These are phyloP conservation scores for Candida rishiriensis DNA, from an alignment of 805 yeast genomes.

Conservation along the genomic window DNA sequence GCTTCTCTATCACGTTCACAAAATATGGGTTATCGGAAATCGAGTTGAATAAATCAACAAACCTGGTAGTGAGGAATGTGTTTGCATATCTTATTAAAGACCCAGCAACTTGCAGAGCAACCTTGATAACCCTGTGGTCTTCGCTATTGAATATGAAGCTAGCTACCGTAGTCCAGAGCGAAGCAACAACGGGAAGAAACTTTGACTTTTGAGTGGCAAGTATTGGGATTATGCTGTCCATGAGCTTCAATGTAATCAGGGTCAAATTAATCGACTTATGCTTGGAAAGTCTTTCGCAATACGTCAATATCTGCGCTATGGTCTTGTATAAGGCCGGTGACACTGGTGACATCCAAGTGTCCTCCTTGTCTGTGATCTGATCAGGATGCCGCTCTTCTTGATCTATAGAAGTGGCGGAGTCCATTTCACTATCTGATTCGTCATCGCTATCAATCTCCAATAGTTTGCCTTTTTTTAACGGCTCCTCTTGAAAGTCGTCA, in stretches of 20 bases:
- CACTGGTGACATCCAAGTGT: slow-evolving; percentile 64
- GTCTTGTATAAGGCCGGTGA: slow-evolving; percentile 57
- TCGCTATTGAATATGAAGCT: slow-evolving; percentile 14
- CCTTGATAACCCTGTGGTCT: slow-evolving; percentile 28
- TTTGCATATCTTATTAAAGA: slow-evolving; percentile 35
- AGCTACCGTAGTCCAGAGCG: slow-evolving; percentile 46
- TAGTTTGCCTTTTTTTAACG: slow-evolving; percentile 18
- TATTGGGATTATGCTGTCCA: slow-evolving; percentile 42
- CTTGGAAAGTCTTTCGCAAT: slow-evolving; percentile 64
- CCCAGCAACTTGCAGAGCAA: slow-evolving; percentile 26
- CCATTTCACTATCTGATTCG: slow-evolving; percentile 34
- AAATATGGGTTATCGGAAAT: slow-evolving; percentile 7
- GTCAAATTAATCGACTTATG: slow-evolving; percentile 59
- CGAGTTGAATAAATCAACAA: slow-evolving; percentile 36
- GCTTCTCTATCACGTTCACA: slow-evolving; percentile 11
- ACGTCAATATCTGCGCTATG: slow-evolving; percentile 56
- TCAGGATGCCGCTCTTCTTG: slow-evolving; percentile 13
- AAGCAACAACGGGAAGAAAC: slow-evolving; percentile 47
- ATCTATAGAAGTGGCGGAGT: slow-evolving; percentile 24
- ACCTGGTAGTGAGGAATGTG: slow-evolving; percentile 42
- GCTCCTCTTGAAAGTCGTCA: slow-evolving; percentile 12
- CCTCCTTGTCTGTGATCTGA: slow-evolving; percentile 15
- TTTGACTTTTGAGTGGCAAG: slow-evolving; percentile 45
- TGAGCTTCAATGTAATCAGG: slow-evolving; percentile 50
- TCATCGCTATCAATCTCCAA: slow-evolving; percentile 31